These are phyloP conservation scores for Aspergillus phoenicis DNA, from an alignment of 2,329 filamentous ascomycete genomes.

Conservation along the genomic window DNA sequence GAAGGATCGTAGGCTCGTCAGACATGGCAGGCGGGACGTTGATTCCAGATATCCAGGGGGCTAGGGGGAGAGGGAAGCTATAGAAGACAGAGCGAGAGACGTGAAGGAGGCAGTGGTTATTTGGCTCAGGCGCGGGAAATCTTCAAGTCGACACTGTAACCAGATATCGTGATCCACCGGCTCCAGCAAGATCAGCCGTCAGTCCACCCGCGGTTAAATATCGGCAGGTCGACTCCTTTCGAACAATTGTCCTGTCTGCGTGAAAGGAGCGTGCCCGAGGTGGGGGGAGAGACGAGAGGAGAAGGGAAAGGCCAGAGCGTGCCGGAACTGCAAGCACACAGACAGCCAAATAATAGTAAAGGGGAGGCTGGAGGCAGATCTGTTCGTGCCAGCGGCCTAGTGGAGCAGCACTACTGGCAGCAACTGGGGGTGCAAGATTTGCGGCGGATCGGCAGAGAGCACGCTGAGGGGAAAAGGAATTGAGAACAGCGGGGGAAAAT, in stretches of 20 bases:
- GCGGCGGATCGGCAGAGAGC: slow-evolving; percentile 14
- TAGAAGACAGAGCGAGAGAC: not conserved
- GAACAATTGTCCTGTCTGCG: slow-evolving; percentile 3
- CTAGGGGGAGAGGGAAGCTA: too few species aligned
- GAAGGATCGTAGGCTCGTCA: slow-evolving; percentile 58
- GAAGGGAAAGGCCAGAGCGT: slow-evolving; percentile 7
- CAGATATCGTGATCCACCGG: not conserved
- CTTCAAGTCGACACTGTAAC: not conserved
- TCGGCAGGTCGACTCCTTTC: not conserved
- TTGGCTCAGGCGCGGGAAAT: not conserved
- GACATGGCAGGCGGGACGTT: slow-evolving; percentile 30
- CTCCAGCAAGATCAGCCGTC: not conserved
- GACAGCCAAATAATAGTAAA: slow-evolving; percentile 10
- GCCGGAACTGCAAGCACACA: slow-evolving; percentile 10
- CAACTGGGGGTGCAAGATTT: slow-evolving; percentile 10
- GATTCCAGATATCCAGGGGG: not conserved
- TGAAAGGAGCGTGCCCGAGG: not conserved
- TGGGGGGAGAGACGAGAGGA: not conserved
- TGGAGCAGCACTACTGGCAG: slow-evolving; percentile 10
- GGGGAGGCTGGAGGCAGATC: slow-evolving; percentile 4
- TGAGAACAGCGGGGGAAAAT: not conserved
- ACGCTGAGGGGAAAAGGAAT: not conserved
- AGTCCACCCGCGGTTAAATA: slow-evolving; percentile 3
- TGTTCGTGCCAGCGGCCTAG: not conserved
- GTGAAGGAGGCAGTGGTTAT: not conserved